phyloP scores from a whole-genome alignment of 352 stramenopile species.

The Phytophthora nicotianae region DNA sequence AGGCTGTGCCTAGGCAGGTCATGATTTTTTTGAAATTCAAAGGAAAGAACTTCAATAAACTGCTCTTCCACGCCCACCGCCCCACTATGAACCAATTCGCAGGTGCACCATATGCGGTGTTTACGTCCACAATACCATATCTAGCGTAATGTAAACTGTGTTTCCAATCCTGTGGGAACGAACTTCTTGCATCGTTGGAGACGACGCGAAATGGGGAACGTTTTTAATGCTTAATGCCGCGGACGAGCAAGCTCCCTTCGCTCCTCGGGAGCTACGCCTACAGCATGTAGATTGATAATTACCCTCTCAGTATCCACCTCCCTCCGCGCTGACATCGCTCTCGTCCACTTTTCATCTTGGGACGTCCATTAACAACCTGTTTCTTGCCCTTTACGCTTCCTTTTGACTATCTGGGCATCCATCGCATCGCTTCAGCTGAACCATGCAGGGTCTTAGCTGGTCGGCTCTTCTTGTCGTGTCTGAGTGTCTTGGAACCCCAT shows the following conservation, averaged over 20 bases:
- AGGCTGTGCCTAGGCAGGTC: too few relatives aligned
- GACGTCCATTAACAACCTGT: conserved; percentile 9
- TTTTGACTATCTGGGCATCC: conserved; percentile 26
- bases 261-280: conserved; percentile 13
- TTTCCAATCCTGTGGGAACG: too few relatives aligned
- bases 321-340: not conserved
- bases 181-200: not conserved
- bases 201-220: conserved; percentile 10
- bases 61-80: too few relatives aligned
- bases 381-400: conserved; percentile 25
- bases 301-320: conserved; percentile 2
- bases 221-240: too few relatives aligned
- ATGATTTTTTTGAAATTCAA: too few relatives aligned
- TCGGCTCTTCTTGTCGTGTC: conserved; percentile 23
- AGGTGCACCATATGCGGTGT: too few relatives aligned
- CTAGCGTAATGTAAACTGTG: too few relatives aligned
- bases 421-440: conserved; percentile 15
- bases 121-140: too few relatives aligned
- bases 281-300: conserved; percentile 34
- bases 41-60: too few relatives aligned
- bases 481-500: conserved; percentile 46
- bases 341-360: conserved; percentile 8
- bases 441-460: conserved; percentile 17
- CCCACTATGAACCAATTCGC: too few relatives aligned
- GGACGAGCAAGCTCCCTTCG: conserved; percentile 12